Conservation (phyloP, 352 stramenopile species). For the Lagenidium giganteum region DNA sequence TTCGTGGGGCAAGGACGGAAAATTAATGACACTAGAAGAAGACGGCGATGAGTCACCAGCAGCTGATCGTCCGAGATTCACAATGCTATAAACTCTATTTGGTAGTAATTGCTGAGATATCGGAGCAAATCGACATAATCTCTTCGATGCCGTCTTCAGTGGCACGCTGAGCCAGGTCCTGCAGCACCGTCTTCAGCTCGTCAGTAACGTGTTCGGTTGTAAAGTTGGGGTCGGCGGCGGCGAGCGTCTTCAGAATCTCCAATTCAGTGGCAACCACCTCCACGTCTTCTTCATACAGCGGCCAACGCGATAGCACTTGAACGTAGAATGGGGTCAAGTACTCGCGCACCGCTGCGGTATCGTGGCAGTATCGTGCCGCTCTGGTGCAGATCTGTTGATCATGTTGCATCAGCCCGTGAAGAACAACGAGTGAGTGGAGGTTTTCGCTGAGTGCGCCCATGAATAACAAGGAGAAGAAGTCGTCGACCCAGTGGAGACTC, state of each 20-base stretch:
- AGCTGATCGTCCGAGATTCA: neutral
- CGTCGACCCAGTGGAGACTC: no score
- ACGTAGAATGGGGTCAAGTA: conserved; percentile 37
- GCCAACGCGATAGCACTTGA: conserved; percentile 45
- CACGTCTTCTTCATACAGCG: conserved; percentile 60
- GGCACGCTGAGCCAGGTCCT: no score
- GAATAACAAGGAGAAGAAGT: conserved; percentile 7
- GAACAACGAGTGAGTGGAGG: no score
- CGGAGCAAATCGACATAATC: neutral
- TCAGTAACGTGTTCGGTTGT: no score
- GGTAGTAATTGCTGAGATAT: neutral
- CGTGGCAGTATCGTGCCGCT: neutral
- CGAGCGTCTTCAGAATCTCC: conserved; percentile 31
- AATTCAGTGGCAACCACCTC: conserved; percentile 44
- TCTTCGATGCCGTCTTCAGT: conserved; percentile 20
- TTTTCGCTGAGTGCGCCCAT: no score
- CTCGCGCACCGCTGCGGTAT: conserved; percentile 9
- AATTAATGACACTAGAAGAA: conserved; percentile 15
- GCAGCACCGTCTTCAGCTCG: no score
- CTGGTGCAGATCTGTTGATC: neutral
- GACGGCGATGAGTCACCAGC: neutral
- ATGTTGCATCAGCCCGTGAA: neutral
- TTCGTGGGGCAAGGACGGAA: conserved; percentile 30
- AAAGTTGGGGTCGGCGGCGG: conserved; percentile 34
- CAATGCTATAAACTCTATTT: conserved; percentile 4